A percentile compares a stretch with the other conserved stretches of the same genome.
These are phyloP conservation scores for Pulveroboletus sp. DNA, from an alignment of 768 basidiomycete species.

Conservation along the genomic window DNA sequence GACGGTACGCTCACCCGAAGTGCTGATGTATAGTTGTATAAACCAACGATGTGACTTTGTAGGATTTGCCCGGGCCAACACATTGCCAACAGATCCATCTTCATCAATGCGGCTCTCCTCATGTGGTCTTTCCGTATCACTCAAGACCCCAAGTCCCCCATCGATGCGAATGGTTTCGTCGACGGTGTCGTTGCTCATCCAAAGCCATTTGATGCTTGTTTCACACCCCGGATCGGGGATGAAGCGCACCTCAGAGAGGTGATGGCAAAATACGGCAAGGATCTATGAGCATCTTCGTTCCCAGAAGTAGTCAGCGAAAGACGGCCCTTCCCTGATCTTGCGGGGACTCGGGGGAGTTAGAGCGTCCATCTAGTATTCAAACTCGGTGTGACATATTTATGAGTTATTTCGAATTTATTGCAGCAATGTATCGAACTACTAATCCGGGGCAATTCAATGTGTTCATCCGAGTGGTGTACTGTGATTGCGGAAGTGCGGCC, in stretches of 20 bases:
- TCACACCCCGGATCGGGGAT: too few species aligned
- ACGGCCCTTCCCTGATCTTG: too few species aligned
- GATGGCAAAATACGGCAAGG: slow-evolving; percentile 28
- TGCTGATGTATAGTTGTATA: background rate
- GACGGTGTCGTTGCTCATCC: slow-evolving; percentile 68
- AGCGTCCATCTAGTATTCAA: too few species aligned
- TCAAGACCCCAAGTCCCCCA: slow-evolving; percentile 49
- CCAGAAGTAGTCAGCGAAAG: too few species aligned
- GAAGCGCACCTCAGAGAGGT: slow-evolving; percentile 25
- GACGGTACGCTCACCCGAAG: slow-evolving; percentile 31
- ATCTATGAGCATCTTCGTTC: slow-evolving; percentile 5
- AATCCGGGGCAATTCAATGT: too few species aligned
- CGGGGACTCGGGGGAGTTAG: too few species aligned
- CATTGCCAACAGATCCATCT: slow-evolving; percentile 59
- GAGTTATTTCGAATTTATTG: too few species aligned
- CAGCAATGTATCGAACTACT: too few species aligned
- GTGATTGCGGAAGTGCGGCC: too few species aligned
- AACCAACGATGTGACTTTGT: background rate
- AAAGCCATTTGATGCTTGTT: slow-evolving; percentile 54
- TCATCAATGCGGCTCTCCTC: slow-evolving; percentile 61
- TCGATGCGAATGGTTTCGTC: slow-evolving; percentile 60
- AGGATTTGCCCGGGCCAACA: slow-evolving; percentile 69
- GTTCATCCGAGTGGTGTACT: too few species aligned
- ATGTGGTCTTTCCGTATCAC: slow-evolving; percentile 65
- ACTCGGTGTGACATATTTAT: too few species aligned